Conservation (phyloP, 495 filamentous ascomycete species). For the Daldinia childiae region DNA sequence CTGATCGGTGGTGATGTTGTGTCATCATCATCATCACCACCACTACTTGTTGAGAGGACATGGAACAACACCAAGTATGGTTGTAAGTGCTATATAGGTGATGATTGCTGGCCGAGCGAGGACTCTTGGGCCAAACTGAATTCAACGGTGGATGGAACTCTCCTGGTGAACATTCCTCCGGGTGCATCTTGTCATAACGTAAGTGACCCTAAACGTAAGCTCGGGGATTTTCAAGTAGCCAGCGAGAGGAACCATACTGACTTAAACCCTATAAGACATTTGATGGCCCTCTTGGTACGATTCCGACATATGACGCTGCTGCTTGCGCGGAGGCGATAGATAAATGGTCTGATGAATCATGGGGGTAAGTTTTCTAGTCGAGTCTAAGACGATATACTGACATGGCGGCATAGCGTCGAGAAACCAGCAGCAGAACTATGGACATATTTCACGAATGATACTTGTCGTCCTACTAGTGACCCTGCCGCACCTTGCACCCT, state of each 20-base stretch:
- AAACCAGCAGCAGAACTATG: constrained; percentile 54
- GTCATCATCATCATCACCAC: constrained; percentile 4
- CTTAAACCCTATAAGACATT: constrained; percentile 35
- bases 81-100: constrained; percentile 56
- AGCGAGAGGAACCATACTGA: constrained; percentile 12
- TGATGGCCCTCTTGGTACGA: constrained; percentile 50
- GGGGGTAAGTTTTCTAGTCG: constrained; percentile 42
- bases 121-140: constrained; percentile 51
- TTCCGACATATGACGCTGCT: constrained; percentile 52
- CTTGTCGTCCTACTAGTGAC: constrained; percentile 61
- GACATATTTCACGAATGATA: constrained; percentile 61
- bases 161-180: constrained; percentile 51
- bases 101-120: constrained; percentile 55
- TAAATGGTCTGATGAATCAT: constrained; percentile 51
- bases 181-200: constrained; percentile 53
- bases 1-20: constrained; percentile 1
- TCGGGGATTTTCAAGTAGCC: background rate
- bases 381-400: constrained; percentile 11
- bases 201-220: background rate
- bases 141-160: constrained; percentile 51
- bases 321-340: constrained; percentile 48
- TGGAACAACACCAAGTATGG: constrained; percentile 50
- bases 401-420: constrained; percentile 44
- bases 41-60: constrained; percentile 38
- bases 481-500: constrained; percentile 61